Conservation (phyloP, 805 yeast species). For the Candida stauntonica region DNA sequence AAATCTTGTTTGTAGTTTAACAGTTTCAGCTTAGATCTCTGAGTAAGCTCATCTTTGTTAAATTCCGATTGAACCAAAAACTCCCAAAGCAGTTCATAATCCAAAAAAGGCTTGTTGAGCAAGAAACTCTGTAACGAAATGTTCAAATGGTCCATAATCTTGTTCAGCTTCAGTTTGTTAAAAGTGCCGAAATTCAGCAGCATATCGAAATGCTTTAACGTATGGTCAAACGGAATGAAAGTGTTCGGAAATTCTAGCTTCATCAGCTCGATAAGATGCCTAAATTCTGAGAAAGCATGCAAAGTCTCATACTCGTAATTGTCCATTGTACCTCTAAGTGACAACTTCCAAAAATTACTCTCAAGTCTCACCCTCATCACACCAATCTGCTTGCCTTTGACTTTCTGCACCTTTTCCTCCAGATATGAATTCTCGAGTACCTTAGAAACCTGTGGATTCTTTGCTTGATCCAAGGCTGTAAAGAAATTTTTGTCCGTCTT, state of each 20-base stretch:
- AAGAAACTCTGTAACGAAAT: conserved; percentile 41
- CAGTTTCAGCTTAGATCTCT: conserved; percentile 27
- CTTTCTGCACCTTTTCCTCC: conserved; percentile 16
- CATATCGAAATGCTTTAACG: conserved; percentile 20
- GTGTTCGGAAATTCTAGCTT: conserved; percentile 34
- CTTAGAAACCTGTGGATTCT: conserved; percentile 32
- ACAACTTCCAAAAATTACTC: conserved; percentile 25
- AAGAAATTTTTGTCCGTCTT: conserved; percentile 28
- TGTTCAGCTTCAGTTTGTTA: conserved; percentile 44
- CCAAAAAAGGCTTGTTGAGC: conserved; percentile 33
- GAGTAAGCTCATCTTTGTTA: conserved; percentile 32
- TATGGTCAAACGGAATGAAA: conserved; percentile 28
- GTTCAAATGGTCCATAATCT: conserved; percentile 45
- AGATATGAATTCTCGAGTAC: conserved; percentile 30
- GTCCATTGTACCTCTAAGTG: conserved; percentile 23
- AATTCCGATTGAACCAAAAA: conserved; percentile 33
- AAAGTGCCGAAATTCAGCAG: conserved; percentile 24
- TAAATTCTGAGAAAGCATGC: conserved; percentile 31
- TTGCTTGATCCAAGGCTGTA: conserved; percentile 44
- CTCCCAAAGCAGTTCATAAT: conserved; percentile 39
- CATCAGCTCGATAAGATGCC: conserved; percentile 31
- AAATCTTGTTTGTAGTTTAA: conserved; percentile 28
- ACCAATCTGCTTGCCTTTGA: conserved; percentile 28
- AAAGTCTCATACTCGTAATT: conserved; percentile 14
- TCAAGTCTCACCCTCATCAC: conserved; percentile 34